Evolutionary conservation across 108 stramenopile species (phyloP).

Genomic region (Skeletonema grethae): DNA sequence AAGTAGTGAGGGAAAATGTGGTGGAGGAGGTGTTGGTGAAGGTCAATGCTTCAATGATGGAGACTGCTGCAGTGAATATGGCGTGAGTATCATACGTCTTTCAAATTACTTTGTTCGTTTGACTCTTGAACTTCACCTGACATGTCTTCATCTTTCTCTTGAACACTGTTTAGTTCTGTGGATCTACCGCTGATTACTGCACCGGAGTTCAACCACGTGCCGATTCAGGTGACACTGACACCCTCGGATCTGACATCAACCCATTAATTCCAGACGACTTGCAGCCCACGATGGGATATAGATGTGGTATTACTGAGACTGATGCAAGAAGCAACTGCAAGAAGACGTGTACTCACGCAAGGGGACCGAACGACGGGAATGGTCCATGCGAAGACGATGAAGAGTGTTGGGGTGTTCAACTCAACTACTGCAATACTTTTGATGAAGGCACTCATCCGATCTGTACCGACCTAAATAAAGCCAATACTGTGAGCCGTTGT

Average conservation of each 20-base stretch:
- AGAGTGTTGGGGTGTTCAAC: constrained; percentile 48
- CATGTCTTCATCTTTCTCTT: not conserved
- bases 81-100: not conserved
- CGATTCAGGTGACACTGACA: constrained; percentile 11
- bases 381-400: constrained; percentile 31
- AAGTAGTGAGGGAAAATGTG: not conserved
- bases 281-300: constrained; percentile 29
- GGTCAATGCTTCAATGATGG: constrained; percentile 23
- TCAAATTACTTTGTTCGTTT: not conserved
- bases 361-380: not conserved
- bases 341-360: constrained; percentile 30
- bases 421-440: constrained; percentile 48
- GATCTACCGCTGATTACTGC: constrained; percentile 34
- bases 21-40: constrained; percentile 20
- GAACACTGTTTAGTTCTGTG: constrained; percentile 20
- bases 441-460: constrained; percentile 45
- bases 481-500: constrained; percentile 23
- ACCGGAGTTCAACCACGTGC: constrained; percentile 22
- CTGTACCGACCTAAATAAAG: constrained; percentile 35
- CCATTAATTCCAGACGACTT: constrained; percentile 28
- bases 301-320: constrained; percentile 37
- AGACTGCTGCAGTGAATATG: constrained; percentile 1
- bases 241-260: not conserved
- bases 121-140: constrained; percentile 10
- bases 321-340: constrained; percentile 46